These are phyloP conservation scores for Amanita phalloides DNA, from an alignment of 768 basidiomycete genomes.

Conservation along the genomic window DNA sequence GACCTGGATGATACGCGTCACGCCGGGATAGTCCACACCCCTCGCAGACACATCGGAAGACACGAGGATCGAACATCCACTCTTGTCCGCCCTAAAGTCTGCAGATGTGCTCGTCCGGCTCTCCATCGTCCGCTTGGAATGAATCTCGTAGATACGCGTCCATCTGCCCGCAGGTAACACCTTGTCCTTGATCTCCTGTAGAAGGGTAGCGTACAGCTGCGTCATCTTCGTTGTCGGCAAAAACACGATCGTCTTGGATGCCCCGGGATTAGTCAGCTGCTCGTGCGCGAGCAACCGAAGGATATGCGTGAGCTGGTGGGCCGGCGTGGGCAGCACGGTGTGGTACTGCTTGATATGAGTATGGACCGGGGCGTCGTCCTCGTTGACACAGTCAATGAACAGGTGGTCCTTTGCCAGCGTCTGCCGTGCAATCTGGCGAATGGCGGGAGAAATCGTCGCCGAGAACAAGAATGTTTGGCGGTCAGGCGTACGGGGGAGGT, in stretches of 20 bases:
- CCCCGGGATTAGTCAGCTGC: constrained; percentile 57
- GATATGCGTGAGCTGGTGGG: constrained; percentile 69
- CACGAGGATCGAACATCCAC: constrained; percentile 54
- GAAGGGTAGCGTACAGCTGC: constrained; percentile 55
- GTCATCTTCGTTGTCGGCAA: constrained; percentile 80
- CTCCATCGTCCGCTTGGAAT: constrained; percentile 62
- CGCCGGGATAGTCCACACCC: constrained; percentile 82
- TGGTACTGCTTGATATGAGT: constrained; percentile 74
- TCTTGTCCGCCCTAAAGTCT: constrained; percentile 44
- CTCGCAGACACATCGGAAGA: constrained; percentile 86
- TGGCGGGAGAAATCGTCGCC: constrained; percentile 67
- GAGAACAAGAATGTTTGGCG: constrained; percentile 93
- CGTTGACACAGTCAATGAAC: constrained; percentile 65
- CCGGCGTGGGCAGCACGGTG: constrained; percentile 56
- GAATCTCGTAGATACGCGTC: constrained; percentile 68
- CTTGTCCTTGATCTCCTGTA: constrained; percentile 36
- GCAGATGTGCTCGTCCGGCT: constrained; percentile 46
- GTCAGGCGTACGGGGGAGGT: constrained; percentile 47
- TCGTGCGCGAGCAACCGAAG: constrained; percentile 80
- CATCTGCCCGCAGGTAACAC: constrained; percentile 38
- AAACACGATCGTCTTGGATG: constrained; percentile 76
- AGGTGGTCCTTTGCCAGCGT: constrained; percentile 49
- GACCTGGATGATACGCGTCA: constrained; percentile 86
- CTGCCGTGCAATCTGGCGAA: constrained; percentile 58
- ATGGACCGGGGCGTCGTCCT: constrained; percentile 54